Conservation (phyloP, 257 asterid genomes). For the Cynanchum wilfordii region DNA sequence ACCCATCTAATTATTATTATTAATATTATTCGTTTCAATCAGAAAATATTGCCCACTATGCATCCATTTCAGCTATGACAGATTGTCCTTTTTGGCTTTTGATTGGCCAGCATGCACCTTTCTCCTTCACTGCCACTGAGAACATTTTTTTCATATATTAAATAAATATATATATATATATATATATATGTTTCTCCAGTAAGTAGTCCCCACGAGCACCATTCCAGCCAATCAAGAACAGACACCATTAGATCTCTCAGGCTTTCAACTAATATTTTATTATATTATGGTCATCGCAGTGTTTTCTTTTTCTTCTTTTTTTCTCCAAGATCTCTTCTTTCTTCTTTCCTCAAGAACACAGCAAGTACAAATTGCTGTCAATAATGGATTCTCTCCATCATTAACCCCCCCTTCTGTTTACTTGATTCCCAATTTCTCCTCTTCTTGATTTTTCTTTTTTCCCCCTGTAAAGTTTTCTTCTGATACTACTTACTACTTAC, state of each 20-base stretch:
- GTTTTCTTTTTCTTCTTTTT: not conserved
- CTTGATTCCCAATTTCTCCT: not conserved
- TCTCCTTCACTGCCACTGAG: conserved; percentile 9
- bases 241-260: conserved; percentile 20
- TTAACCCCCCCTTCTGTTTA: not conserved
- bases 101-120: conserved; percentile 32
- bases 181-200: conserved; percentile 17
- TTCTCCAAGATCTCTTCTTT: not conserved
- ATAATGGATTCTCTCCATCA: not conserved
- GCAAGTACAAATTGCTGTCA: conserved; percentile 5
- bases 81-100: conserved; percentile 46
- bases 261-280: conserved; percentile 11
- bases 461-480: not conserved
- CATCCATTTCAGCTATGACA: conserved; percentile 31
- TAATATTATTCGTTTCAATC: not conserved
- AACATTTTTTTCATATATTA: conserved; percentile 22
- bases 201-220: conserved; percentile 45
- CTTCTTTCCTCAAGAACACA: not conserved
- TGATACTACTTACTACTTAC: conserved; percentile 1
- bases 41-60: not conserved
- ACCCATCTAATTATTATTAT: not conserved
- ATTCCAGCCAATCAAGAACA: conserved; percentile 49
- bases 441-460: not conserved
- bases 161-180: conserved; percentile 18
- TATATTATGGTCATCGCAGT: not conserved